These are phyloP conservation scores for Neurospora sp. DNA, from an alignment of 2,329 filamentous ascomycete species.

Conservation along the genomic window DNA sequence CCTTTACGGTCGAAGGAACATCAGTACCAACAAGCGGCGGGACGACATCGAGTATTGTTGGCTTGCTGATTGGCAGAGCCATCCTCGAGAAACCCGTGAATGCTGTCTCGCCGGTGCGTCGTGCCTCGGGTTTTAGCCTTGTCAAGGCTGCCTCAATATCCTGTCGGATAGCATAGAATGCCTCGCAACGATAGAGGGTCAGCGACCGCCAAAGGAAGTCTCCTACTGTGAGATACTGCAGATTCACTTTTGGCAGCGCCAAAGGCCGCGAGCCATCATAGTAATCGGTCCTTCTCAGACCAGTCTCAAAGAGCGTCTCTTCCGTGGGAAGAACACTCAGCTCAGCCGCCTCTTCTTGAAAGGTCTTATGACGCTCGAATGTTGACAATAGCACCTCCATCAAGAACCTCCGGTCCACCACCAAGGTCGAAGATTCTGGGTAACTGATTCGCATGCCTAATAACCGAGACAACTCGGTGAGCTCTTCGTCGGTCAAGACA, in stretches of 20 bases:
- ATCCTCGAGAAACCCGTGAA: slow-evolving; percentile 87
- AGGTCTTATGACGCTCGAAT: slow-evolving; percentile 70
- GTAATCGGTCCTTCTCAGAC: slow-evolving; percentile 68
- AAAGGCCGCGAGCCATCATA: slow-evolving; percentile 84
- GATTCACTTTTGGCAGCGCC: slow-evolving; percentile 85
- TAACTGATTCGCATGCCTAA: slow-evolving; percentile 79
- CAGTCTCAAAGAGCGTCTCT: slow-evolving; percentile 65
- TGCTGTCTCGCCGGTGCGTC: slow-evolving; percentile 52
- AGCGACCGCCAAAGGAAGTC: slow-evolving; percentile 97
- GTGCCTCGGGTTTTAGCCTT: slow-evolving; percentile 61
- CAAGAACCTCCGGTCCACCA: slow-evolving; percentile 52
- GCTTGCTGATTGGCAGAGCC: slow-evolving; percentile 79
- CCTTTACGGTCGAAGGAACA: slow-evolving; percentile 73
- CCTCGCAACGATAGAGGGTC: slow-evolving; percentile 77
- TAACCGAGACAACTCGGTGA: slow-evolving; percentile 56
- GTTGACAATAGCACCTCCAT: slow-evolving; percentile 64
- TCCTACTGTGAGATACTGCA: slow-evolving; percentile 89
- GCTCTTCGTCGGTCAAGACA: slow-evolving; percentile 62
- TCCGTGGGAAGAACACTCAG: slow-evolving; percentile 81
- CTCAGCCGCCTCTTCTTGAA: slow-evolving; percentile 66
- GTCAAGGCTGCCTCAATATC: slow-evolving; percentile 79
- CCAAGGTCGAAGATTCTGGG: slow-evolving; percentile 58
- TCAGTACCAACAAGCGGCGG: slow-evolving; percentile 75
- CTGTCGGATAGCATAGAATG: slow-evolving; percentile 88
- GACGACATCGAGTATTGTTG: slow-evolving; percentile 76